Percentiles rank a stretch among this genome's conserved stretches.
phyloP scores from a whole-genome alignment of 345 rosid genomes.

The Noccaea bulbosa region DNA sequence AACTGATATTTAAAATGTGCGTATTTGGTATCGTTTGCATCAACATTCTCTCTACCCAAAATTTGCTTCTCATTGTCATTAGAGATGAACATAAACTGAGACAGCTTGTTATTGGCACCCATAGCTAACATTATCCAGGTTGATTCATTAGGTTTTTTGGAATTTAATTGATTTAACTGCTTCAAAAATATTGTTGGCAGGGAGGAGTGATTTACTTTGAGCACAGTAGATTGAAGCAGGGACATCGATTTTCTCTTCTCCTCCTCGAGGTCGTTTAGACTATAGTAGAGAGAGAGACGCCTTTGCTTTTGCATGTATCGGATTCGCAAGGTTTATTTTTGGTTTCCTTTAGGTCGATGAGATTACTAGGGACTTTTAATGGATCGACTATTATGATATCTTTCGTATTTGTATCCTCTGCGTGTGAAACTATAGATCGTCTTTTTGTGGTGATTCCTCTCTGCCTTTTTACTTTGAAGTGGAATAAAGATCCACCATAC shows the following conservation, averaged over 20 bases:
- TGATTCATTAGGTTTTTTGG: constrained; percentile 11
- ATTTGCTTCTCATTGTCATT: constrained; percentile 5
- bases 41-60: constrained; percentile 4
- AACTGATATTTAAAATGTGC: background rate
- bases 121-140: constrained; percentile 4
- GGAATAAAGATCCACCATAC: background rate
- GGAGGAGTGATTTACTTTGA: constrained; percentile 33
- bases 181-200: constrained; percentile 11
- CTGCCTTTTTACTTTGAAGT: constrained; percentile 9
- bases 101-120: background rate
- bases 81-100: constrained; percentile 23
- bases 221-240: constrained; percentile 6
- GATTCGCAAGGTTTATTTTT: background rate
- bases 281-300: constrained; percentile 21
- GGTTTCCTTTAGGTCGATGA: constrained; percentile 3
- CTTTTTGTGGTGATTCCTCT: background rate
- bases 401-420: constrained; percentile 16
- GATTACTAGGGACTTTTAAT: constrained; percentile 8
- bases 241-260: background rate
- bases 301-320: constrained; percentile 24
- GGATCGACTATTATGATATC: constrained; percentile 7
- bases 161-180: constrained; percentile 14
- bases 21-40: background rate
- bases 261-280: constrained; percentile 2
- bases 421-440: constrained; percentile 14